These are phyloP conservation scores for Raphidocelis subcapitata DNA, from an alignment of 139 green algal species.

Conservation along the genomic window DNA sequence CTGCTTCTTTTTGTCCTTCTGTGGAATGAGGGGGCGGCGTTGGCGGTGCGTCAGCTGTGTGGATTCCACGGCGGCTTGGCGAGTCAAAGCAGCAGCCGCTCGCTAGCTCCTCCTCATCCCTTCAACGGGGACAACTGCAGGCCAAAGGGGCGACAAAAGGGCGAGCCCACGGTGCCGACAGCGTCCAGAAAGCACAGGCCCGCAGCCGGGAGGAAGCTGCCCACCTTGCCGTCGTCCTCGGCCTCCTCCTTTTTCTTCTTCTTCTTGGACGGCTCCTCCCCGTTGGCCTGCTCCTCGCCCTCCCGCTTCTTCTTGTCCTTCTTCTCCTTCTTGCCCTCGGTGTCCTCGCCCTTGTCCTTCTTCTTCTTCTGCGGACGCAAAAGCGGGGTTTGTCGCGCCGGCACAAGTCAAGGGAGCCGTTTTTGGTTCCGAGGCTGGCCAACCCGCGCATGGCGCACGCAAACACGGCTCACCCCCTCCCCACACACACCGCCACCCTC, in stretches of 20 bases:
- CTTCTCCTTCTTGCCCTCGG: constrained; percentile 40
- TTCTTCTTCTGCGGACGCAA: constrained; percentile 42
- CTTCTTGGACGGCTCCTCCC: constrained; percentile 46
- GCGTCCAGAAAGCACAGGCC: no score
- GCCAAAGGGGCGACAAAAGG: no score
- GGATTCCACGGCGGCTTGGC: no score
- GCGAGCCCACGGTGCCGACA: no score
- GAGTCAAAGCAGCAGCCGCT: no score
- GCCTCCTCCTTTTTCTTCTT: constrained; percentile 42
- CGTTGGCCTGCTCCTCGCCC: constrained; percentile 34
- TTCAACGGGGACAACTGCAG: no score
- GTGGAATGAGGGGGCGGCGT: no score
- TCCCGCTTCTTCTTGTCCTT: constrained; percentile 50
- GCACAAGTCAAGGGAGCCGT: neutral
- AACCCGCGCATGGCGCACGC: neutral
- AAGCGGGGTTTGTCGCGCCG: neutral
- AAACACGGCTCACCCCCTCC: neutral
- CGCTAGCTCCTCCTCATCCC: no score
- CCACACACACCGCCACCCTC: neutral
- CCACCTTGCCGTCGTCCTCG: constrained; percentile 10
- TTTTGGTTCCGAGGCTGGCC: neutral
- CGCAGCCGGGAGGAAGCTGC: no score
- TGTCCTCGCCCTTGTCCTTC: constrained; percentile 32
- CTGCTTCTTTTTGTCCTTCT: no score
- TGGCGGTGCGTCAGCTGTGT: no score